Percentiles rank a stretch among this genome's conserved stretches.
Evolutionary conservation across 2,329 filamentous ascomycete genomes (phyloP).

Genomic region (Verticillium isaacii): DNA sequence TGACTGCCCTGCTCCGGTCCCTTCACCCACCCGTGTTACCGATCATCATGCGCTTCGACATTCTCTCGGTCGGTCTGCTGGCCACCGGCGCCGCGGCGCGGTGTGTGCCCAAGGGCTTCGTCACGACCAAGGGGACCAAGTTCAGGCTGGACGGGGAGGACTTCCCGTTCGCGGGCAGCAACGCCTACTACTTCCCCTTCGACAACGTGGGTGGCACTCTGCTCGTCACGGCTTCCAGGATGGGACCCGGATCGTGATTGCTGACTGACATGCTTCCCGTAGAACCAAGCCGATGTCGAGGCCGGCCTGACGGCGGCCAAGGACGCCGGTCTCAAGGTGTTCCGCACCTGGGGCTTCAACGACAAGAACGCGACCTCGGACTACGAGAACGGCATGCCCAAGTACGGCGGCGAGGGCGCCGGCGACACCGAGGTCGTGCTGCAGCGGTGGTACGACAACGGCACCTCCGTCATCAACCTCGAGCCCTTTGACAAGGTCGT

Average conservation of each 20-base stretch:
- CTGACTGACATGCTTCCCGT: background rate
- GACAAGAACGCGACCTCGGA: slow-evolving; percentile 47
- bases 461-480: slow-evolving; percentile 37
- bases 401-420: slow-evolving; percentile 46
- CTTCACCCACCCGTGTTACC: background rate
- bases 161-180: slow-evolving; percentile 53
- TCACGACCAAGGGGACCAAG: slow-evolving; percentile 41
- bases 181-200: slow-evolving; percentile 54
- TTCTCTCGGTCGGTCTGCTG: slow-evolving; percentile 11
- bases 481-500: slow-evolving; percentile 45
- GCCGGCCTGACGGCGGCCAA: slow-evolving; percentile 39
- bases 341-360: slow-evolving; percentile 56
- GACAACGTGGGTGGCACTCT: slow-evolving; percentile 32
- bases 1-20: background rate
- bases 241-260: too few relatives aligned
- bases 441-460: slow-evolving; percentile 39
- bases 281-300: slow-evolving; percentile 43
- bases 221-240: background rate
- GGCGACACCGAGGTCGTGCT: slow-evolving; percentile 39
- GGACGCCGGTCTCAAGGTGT: slow-evolving; percentile 44
- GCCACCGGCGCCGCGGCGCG: slow-evolving; percentile 8
- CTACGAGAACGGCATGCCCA: slow-evolving; percentile 35
- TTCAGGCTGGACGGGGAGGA: slow-evolving; percentile 50
- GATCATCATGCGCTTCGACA: slow-evolving; percentile 4
- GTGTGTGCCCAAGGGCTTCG: slow-evolving; percentile 32